Conservation (phyloP, 495 filamentous ascomycete genomes). For the Penicillium malachiteum region DNA sequence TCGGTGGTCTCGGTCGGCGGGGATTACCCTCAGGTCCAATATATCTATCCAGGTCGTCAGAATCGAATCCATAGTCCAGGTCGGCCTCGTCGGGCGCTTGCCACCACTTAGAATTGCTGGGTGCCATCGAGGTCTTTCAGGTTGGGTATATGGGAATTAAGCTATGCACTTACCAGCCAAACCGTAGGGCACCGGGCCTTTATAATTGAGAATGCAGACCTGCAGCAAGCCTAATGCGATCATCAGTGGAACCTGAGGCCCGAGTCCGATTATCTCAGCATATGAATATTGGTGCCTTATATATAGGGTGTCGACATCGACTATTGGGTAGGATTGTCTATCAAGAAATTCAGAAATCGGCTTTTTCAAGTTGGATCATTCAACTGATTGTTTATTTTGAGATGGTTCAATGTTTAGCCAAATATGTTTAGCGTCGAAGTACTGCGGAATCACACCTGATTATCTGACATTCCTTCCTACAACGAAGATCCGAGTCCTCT, state of each 20-base stretch:
- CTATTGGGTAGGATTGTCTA: no score
- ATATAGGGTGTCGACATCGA: no score
- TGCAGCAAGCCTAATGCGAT: constrained; percentile 24
- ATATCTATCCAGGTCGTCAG: constrained; percentile 31
- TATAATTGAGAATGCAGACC: constrained; percentile 18
- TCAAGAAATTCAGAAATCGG: no score
- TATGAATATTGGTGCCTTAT: not conserved
- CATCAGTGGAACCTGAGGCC: constrained; percentile 26
- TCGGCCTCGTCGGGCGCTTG: constrained; percentile 22
- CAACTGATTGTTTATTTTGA: no score
- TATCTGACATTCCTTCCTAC: no score
- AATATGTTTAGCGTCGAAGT: no score
- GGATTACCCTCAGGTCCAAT: constrained; percentile 13
- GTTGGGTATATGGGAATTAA: not conserved
- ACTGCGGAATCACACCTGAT: no score
- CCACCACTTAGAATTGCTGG: constrained; percentile 24
- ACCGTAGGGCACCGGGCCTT: constrained; percentile 12
- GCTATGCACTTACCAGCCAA: not conserved
- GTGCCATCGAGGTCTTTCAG: constrained; percentile 10
- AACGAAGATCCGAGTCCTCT: no score
- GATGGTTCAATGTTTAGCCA: no score
- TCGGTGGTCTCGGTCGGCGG: constrained; percentile 8
- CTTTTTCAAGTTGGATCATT: no score
- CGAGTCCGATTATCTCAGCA: constrained; percentile 5
- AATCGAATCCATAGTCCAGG: constrained; percentile 33